Evolutionary conservation across 139 green algal species (phyloP).

Genomic region (Spirogloea muscicola): DNA sequence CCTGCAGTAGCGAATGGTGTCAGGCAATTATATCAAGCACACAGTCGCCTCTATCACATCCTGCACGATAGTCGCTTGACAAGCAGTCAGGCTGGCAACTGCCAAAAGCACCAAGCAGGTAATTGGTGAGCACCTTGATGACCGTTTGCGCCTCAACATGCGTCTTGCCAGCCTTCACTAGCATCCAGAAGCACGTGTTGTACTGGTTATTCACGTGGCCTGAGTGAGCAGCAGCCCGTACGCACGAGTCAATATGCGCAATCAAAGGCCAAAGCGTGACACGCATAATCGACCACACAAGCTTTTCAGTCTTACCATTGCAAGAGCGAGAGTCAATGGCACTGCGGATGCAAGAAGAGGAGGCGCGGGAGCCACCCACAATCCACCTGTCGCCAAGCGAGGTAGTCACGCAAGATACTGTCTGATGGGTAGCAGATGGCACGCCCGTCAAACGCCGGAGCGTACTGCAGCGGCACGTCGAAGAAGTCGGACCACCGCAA

Average conservation of each 20-base stretch:
- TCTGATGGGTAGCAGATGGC: conserved; percentile 79
- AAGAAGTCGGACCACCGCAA: conserved; percentile 62
- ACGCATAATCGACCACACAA: too few relatives aligned
- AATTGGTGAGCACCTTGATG: conserved; percentile 46
- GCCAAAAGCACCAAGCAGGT: too few relatives aligned
- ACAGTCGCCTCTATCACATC: too few relatives aligned
- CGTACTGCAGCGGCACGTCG: conserved; percentile 54
- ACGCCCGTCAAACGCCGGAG: conserved; percentile 83
- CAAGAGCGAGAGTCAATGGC: too few relatives aligned
- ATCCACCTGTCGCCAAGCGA: conserved; percentile 88
- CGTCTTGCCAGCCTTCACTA: conserved; percentile 68
- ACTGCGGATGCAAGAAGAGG: too few relatives aligned
- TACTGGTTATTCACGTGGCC: conserved; percentile 96
- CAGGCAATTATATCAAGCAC: too few relatives aligned
- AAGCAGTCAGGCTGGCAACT: too few relatives aligned
- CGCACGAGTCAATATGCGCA: too few relatives aligned
- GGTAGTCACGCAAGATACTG: conserved; percentile 75
- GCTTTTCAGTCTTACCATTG: too few relatives aligned
- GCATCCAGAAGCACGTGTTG: conserved; percentile 91
- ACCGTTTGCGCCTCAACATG: conserved; percentile 31
- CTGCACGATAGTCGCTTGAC: too few relatives aligned
- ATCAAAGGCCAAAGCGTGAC: too few relatives aligned
- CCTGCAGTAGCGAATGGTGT: too few relatives aligned
- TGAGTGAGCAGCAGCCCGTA: background rate
- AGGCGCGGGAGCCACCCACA: conserved; percentile 39